Conservation (phyloP, 2,329 filamentous ascomycete species). For the Aspergillus tubingensis region DNA sequence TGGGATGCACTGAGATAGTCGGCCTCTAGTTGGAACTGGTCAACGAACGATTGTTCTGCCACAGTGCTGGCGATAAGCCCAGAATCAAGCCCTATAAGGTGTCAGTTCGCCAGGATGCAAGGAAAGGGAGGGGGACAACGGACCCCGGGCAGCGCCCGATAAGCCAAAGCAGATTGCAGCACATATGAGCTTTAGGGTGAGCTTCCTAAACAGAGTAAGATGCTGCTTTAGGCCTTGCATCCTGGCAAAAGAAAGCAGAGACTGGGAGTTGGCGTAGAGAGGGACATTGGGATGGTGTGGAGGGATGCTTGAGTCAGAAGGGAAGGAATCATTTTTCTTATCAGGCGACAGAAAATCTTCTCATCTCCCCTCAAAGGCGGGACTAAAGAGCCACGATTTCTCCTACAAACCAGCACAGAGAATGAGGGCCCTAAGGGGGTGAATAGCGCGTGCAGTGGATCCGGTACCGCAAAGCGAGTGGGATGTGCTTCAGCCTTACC, state of each 20-base stretch:
- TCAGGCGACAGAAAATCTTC: neutral
- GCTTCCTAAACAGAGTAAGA: neutral
- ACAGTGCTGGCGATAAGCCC: constrained; percentile 26
- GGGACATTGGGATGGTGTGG: neutral
- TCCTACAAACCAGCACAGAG: neutral
- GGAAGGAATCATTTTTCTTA: neutral
- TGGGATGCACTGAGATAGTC: constrained; percentile 18
- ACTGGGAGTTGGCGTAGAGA: neutral
- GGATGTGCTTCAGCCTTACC: constrained; percentile 7
- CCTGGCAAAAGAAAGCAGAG: neutral
- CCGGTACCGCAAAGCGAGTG: neutral
- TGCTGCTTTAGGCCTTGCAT: neutral
- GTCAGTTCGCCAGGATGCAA: neutral
- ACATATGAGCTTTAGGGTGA: constrained; percentile 2
- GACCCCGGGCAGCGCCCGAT: constrained; percentile 7
- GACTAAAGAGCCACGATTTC: neutral
- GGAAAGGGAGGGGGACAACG: neutral
- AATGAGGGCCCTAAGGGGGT: neutral
- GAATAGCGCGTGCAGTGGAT: neutral
- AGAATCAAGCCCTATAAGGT: constrained; percentile 21
- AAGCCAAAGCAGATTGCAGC: constrained; percentile 5
- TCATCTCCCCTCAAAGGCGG: neutral
- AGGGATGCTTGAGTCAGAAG: neutral
- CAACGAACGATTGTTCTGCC: constrained; percentile 21
- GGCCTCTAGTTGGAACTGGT: constrained; percentile 16